Base-by-base conservation (phyloP, 1,139 yeast species). In the Saccharomycopsis hybrid region DNA sequence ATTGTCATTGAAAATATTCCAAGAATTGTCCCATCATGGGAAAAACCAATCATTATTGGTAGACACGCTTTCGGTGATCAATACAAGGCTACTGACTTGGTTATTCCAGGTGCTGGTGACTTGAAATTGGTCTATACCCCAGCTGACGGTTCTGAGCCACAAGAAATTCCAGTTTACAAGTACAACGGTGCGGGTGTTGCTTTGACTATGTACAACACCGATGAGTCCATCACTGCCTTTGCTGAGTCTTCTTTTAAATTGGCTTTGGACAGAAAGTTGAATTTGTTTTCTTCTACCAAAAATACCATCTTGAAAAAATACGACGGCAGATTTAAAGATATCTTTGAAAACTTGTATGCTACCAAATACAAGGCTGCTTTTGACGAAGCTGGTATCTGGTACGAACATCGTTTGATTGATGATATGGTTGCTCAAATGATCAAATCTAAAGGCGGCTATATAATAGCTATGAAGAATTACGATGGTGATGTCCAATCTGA, bases 391-490 rank as follows among this genome's bases (percentile, higher is more conserved):
- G 92, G 88, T 29, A 84, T 90, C 67, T 89, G 95, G 90, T 90
- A 86, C 68, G 97, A 90, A 72, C 97, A 90, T 75, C 80, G 97
- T 64, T 76, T 90, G 64, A 90, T 90, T 60, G 97, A 90, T 69
- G 97, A 90, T 67, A 90, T 90, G 97, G 97, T 90, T 55, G 97
- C 97, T 27, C 97, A 90, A 73, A 90, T 90, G 96, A 73, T 90
- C 68, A 90, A 90, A 73, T 87, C 96, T 49, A 80, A 80, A 66
- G 97, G 97, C 61, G 97, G 97, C 13, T 90, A 77, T 69, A 84
- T 90, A 60, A 82, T 90, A 72, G 97, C 97, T 51, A 78, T 90
- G 80, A 90, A 90, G 75, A 90, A 90, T 74, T 90, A 90, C 70
- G 97, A 90, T 65, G 97, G 97, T 67, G 97, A 90, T 65, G 97